Conservation (phyloP, 352 stramenopile species). For the Pythium sp. region DNA sequence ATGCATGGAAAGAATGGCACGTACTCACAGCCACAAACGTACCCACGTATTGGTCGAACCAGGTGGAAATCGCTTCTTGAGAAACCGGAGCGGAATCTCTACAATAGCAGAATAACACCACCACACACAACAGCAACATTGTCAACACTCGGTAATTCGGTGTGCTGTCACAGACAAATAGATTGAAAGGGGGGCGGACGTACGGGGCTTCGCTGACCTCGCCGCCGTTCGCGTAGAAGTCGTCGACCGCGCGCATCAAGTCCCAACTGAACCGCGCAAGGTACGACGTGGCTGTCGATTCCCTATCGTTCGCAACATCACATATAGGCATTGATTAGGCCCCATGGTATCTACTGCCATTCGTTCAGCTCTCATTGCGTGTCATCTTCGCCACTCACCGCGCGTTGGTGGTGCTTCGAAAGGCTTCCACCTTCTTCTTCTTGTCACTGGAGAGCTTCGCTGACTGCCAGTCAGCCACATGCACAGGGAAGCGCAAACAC, state of each 20-base stretch:
- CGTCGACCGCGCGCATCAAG: conserved; percentile 70
- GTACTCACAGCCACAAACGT: not conserved
- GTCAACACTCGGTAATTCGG: not conserved
- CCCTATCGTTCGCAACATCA: conserved; percentile 25
- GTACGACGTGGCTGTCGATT: conserved; percentile 69
- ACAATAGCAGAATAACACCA: not conserved
- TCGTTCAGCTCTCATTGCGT: not conserved
- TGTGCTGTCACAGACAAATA: not conserved
- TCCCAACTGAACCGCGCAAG: conserved; percentile 81
- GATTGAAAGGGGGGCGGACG: conserved; percentile 14
- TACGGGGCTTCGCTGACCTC: conserved; percentile 21
- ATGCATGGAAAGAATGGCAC: not conserved
- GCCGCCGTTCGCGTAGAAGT: conserved; percentile 71
- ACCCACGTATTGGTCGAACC: conserved; percentile 73
- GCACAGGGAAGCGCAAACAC: not conserved
- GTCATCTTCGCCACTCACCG: conserved; percentile 30
- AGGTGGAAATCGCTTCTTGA: conserved; percentile 40
- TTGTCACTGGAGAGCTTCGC: conserved; percentile 55
- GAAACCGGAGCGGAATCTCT: not conserved
- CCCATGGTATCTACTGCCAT: not conserved
- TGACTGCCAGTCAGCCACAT: conserved; percentile 20
- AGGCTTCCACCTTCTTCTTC: conserved; percentile 67
- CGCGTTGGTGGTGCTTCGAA: conserved; percentile 75
- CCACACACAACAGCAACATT: not conserved
- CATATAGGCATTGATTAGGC: not conserved